A percentile compares a stretch with the other conserved stretches of the same genome.
phyloP scores from a whole-genome alignment of 805 yeast species.

The Starmera pachycereana region DNA sequence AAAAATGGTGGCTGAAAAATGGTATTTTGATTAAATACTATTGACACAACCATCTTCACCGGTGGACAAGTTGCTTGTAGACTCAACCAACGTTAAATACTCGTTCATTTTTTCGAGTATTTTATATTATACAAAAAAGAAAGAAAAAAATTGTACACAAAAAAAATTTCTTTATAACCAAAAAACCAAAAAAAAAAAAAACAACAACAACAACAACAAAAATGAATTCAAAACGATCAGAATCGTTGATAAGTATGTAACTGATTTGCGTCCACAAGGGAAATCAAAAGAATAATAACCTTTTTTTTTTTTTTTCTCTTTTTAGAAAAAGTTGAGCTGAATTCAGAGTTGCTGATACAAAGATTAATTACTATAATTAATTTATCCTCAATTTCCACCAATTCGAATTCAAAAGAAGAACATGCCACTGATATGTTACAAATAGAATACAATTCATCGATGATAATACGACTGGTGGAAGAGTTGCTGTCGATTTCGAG shows the following conservation, averaged over 20 bases:
- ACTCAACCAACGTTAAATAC: neutral
- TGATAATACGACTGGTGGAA: slow-evolving; percentile 40
- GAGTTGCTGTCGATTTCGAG: slow-evolving; percentile 40
- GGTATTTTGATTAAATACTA: neutral
- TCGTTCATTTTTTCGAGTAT: neutral
- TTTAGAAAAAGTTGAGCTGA: slow-evolving; percentile 38
- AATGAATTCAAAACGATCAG: slow-evolving; percentile 35
- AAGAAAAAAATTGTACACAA: neutral
- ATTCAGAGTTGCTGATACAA: slow-evolving; percentile 38
- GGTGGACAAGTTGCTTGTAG: neutral
- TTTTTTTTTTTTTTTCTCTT: too few relatives aligned
- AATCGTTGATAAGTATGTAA: slow-evolving; percentile 29
- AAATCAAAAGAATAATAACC: too few relatives aligned
- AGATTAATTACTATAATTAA: slow-evolving; percentile 44
- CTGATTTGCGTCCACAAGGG: too few relatives aligned
- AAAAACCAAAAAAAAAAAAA: neutral
- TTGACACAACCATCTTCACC: neutral
- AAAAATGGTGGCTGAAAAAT: neutral
- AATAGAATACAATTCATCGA: slow-evolving; percentile 42
- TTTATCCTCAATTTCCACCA: slow-evolving; percentile 19
- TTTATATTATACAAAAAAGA: neutral
- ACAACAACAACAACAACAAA: too few relatives aligned
- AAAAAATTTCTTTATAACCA: neutral
- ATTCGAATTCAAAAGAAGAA: slow-evolving; percentile 18
- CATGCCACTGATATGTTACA: slow-evolving; percentile 43